Base-by-base conservation (phyloP, 371 early-diverging fungal species). In the Lichtheimia corymbifera region DNA sequence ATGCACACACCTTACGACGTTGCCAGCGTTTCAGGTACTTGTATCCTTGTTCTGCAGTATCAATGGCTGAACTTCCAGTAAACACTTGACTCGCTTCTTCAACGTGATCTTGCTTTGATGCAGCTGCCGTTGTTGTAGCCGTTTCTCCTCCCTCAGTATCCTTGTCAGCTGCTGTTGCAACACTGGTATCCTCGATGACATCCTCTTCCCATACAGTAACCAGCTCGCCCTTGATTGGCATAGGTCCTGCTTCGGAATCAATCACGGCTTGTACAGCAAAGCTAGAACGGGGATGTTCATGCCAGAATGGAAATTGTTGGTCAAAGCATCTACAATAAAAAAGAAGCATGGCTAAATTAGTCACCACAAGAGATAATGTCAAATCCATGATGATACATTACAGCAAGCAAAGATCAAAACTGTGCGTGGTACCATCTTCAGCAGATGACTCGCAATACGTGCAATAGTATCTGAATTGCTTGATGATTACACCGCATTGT, bases 401-500 rank as follows among this genome's bases (percentile, higher is more conserved):
- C 84, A 73, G 64, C 15, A 83, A 52, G 53, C 92, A 93, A 14
- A 92, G 77, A 27, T 91, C 91, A 62, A 88, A 91, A 64, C 88
- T 88, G 50, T 81, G 71, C 50, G 83, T 83, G 25, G 76, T 66
- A 0, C 85, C 83, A 20, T 84, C 85, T 2, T 86, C 77, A 0
- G 91, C 85, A 3, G 73, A 78, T 5, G 47, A n/a, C 64, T 95
- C 94, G 63, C 96, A 95, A 57, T 86, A 85, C 5, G 86, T 89
- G 69, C 96, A 95, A 61, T 89, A 94, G 64, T 91, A 93, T 17
- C 93, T 73, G 63, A 81, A 83, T 13, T 86, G 82, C 28, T 80
- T 72, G 58, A 89, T 87, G 15, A 83, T 73, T 3, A 80, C 64
- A 43, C 71, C 75, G 69, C 88, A 91, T 42, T 77, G 72, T 44